Conservation (phyloP, 805 yeast species). For the Cephaloascus fragrans region DNA sequence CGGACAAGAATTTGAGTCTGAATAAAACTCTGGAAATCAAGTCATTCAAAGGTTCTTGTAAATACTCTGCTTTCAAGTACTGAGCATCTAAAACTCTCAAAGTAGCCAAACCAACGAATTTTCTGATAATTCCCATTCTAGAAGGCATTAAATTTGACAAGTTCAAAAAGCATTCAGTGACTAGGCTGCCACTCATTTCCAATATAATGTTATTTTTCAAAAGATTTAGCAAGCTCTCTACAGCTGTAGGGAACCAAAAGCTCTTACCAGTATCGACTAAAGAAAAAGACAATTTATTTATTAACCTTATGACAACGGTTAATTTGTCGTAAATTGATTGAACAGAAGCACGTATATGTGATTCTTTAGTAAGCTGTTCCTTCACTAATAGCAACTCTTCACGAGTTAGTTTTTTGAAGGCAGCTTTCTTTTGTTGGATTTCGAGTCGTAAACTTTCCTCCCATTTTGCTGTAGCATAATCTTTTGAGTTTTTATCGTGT, state of each 20-base stretch:
- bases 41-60: constrained; percentile 42
- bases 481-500: constrained; percentile 67
- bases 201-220: constrained; percentile 21
- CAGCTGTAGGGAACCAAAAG: constrained; percentile 67
- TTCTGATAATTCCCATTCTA: constrained; percentile 40
- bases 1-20: constrained; percentile 64
- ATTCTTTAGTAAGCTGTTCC: constrained; percentile 57
- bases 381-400: constrained; percentile 64
- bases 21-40: constrained; percentile 61
- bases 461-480: constrained; percentile 83
- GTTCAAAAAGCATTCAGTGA: constrained; percentile 40
- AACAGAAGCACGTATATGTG: constrained; percentile 40
- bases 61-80: constrained; percentile 33
- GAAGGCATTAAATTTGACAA: constrained; percentile 43
- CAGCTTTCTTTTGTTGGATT: constrained; percentile 44
- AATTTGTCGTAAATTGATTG: constrained; percentile 22
- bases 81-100: constrained; percentile 44
- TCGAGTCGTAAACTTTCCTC: constrained; percentile 77
- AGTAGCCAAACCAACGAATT: constrained; percentile 59
- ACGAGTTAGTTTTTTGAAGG: constrained; percentile 49
- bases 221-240: constrained; percentile 36
- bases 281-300: constrained; percentile 39
- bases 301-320: constrained; percentile 40
- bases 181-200: constrained; percentile 30
- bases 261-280: constrained; percentile 54